These are phyloP conservation scores for Claviceps digitariae DNA, from an alignment of 2,329 filamentous ascomycete species.

Conservation along the genomic window DNA sequence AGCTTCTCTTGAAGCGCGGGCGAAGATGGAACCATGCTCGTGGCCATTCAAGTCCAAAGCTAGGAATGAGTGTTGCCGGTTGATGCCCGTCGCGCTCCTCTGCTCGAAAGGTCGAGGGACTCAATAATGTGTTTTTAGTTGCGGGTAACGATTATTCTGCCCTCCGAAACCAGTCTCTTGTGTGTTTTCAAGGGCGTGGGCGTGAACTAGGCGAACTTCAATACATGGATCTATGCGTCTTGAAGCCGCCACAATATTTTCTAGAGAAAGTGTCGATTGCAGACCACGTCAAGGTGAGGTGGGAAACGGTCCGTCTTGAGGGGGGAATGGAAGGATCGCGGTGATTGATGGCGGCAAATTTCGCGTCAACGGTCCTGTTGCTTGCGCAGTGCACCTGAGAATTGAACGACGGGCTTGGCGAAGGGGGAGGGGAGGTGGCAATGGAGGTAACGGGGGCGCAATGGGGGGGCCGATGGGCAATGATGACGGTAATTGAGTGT, in stretches of 20 bases:
- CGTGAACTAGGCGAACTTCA: too few relatives aligned
- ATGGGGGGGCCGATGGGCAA: background rate
- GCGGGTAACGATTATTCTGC: background rate
- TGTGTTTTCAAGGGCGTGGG: too few relatives aligned
- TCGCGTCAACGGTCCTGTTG: too few relatives aligned
- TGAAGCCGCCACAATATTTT: too few relatives aligned
- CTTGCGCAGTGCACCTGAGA: background rate
- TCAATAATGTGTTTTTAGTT: background rate
- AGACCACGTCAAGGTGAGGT: too few relatives aligned
- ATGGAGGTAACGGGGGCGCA: too few relatives aligned
- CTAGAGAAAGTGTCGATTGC: too few relatives aligned
- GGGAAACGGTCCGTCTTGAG: too few relatives aligned
- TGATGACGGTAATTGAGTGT: background rate
- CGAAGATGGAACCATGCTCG: conserved; percentile 1
- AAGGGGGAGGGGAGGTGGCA: background rate
- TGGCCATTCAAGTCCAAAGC: background rate
- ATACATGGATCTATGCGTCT: too few relatives aligned
- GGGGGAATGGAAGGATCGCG: too few relatives aligned
- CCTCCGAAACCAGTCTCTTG: background rate
- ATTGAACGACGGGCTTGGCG: background rate
- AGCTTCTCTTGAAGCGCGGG: conserved; percentile 13
- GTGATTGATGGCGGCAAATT: too few relatives aligned
- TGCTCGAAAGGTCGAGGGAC: background rate
- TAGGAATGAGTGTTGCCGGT: background rate
- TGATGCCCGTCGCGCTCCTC: background rate